phyloP scores from a whole-genome alignment of 805 yeast species.

The Groenewaldozyma salmanticensis region DNA sequence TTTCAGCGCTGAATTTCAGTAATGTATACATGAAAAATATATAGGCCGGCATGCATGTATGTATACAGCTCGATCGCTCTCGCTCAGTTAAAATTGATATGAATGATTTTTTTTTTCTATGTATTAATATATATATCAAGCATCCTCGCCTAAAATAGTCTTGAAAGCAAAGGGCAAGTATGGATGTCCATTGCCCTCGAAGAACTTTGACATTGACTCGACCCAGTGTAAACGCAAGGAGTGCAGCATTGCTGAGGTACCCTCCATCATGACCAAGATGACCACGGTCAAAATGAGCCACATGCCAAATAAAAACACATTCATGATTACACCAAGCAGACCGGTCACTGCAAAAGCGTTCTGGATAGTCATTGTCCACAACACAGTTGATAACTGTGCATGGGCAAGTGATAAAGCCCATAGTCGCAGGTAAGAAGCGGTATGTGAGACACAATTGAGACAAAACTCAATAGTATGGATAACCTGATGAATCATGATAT shows the following conservation, averaged over 20 bases:
- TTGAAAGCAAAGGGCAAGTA: constrained; percentile 79
- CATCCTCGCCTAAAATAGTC: constrained; percentile 4
- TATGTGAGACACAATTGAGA: constrained; percentile 94
- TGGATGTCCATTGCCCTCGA: constrained; percentile 91
- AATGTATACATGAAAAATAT: neutral
- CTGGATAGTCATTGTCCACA: constrained; percentile 92
- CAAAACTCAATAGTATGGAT: constrained; percentile 97
- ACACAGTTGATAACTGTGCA: constrained; percentile 87
- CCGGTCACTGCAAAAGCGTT: constrained; percentile 67
- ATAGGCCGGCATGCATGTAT: neutral
- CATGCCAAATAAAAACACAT: constrained; percentile 78
- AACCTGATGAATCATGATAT: constrained; percentile 91
- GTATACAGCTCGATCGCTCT: neutral
- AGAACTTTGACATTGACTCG: constrained; percentile 96
- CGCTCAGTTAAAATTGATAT: neutral
- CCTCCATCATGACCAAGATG: constrained; percentile 93
- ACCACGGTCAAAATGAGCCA: constrained; percentile 92
- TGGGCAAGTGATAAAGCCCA: constrained; percentile 98
- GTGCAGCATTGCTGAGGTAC: constrained; percentile 98
- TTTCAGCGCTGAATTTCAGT: too few species aligned
- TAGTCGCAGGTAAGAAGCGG: constrained; percentile 90
- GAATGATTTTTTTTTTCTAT: neutral
- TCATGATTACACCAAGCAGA: constrained; percentile 54
- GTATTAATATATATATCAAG: neutral
- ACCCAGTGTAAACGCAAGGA: constrained; percentile 99